These are phyloP conservation scores for Terana coerulea DNA, from an alignment of 768 basidiomycete species.

Conservation along the genomic window DNA sequence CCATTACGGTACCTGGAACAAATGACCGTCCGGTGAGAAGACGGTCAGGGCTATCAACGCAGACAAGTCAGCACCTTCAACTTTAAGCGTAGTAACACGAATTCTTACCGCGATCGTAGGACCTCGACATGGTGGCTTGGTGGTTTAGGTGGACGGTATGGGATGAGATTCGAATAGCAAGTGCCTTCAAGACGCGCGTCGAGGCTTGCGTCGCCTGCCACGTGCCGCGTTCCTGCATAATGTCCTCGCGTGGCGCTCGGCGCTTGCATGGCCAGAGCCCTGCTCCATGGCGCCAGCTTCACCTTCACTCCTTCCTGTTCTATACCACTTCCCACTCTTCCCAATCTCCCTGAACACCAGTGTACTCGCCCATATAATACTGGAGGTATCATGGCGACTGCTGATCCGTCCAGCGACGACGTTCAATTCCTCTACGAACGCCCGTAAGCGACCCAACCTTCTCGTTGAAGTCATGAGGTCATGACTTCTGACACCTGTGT, in stretches of 20 bases:
- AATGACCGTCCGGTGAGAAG: conserved; percentile 97
- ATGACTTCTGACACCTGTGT: background rate
- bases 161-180: conserved; percentile 5
- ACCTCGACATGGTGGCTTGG: conserved; percentile 69
- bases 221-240: conserved; percentile 17
- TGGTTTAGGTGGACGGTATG: background rate
- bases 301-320: background rate
- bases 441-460: too few relatives aligned
- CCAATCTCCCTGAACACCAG: background rate
- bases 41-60: conserved; percentile 91
- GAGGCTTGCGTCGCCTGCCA: conserved; percentile 26
- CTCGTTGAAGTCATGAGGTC: too few relatives aligned
- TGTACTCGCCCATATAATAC: too few relatives aligned
- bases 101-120: conserved; percentile 90
- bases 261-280: too few relatives aligned
- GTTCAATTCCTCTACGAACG: conserved; percentile 17
- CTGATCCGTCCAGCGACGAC: conserved; percentile 11
- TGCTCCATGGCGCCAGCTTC: background rate
- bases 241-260: conserved; percentile 8
- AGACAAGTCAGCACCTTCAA: too few relatives aligned
- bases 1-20: conserved; percentile 75
- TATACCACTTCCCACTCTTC: background rate
- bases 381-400: background rate
- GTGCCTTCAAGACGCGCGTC: conserved; percentile 27
- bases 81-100: background rate